These are phyloP conservation scores for Stephanodiscus minutulus DNA, from an alignment of 108 stramenopile species.

Conservation along the genomic window DNA sequence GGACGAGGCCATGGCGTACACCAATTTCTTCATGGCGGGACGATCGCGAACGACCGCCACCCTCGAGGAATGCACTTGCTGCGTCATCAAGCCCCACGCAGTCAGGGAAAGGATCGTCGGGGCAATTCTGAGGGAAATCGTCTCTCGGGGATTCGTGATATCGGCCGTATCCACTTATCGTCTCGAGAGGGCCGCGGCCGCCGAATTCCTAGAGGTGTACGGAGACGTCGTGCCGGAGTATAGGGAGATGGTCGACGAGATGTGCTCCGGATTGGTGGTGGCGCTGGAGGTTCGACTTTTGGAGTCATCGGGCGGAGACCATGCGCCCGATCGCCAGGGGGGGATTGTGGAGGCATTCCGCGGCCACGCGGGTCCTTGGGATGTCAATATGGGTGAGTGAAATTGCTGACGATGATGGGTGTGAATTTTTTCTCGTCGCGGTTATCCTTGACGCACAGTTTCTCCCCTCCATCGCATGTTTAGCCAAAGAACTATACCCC, in stretches of 20 bases:
- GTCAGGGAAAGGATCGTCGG: conserved; percentile 58
- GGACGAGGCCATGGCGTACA: conserved; percentile 23
- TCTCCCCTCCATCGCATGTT: background rate
- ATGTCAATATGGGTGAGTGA: conserved; percentile 55
- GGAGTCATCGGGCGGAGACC: background rate
- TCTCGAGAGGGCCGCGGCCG: conserved; percentile 53
- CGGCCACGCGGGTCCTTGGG: conserved; percentile 72
- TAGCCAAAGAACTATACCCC: conserved; percentile 65
- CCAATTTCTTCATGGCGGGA: conserved; percentile 18
- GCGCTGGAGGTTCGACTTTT: conserved; percentile 53
- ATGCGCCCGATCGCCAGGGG: background rate
- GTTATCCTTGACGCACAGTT: background rate
- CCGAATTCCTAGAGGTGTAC: conserved; percentile 80
- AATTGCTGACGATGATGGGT: no score
- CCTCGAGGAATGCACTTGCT: conserved; percentile 73
- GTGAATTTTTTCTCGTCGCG: no score
- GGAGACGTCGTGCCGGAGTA: conserved; percentile 56
- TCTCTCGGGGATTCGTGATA: conserved; percentile 57
- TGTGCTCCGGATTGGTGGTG: conserved; percentile 55
- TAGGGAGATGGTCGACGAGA: conserved; percentile 61
- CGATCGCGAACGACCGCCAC: conserved; percentile 57
- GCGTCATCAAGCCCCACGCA: conserved; percentile 77
- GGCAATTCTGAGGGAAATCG: conserved; percentile 52
- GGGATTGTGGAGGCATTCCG: conserved; percentile 64
- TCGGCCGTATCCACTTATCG: conserved; percentile 58